These are phyloP conservation scores for Flaveria sonorensis DNA, from an alignment of 129 eudicot species.

Conservation along the genomic window DNA sequence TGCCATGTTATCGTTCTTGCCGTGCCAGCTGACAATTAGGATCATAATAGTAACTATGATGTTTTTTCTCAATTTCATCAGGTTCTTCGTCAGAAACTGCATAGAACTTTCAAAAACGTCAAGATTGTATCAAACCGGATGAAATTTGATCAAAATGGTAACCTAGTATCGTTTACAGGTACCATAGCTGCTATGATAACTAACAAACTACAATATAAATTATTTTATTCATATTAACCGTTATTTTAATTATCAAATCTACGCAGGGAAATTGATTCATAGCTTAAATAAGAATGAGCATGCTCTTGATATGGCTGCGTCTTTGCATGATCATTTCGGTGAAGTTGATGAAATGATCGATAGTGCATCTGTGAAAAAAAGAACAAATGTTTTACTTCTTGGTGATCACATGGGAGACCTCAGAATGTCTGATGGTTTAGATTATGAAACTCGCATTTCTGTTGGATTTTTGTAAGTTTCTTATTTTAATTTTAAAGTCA, in stretches of 20 bases:
- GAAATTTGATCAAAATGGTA: constrained; percentile 76
- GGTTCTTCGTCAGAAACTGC: constrained; percentile 85
- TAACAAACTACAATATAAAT: not conserved
- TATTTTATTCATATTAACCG: not conserved
- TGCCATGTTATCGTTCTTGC: not conserved
- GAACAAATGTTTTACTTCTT: constrained; percentile 84
- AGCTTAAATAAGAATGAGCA: constrained; percentile 89
- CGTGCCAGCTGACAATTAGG: constrained; percentile 14
- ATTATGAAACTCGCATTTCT: constrained; percentile 70
- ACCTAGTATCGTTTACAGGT: constrained; percentile 81
- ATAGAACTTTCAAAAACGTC: constrained; percentile 72
- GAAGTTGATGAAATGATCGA: constrained; percentile 51
- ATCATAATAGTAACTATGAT: not conserved
- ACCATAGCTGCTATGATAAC: constrained; percentile 4
- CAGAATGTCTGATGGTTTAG: constrained; percentile 91
- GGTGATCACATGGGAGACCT: constrained; percentile 95
- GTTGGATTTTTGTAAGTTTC: constrained; percentile 85
- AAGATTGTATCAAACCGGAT: constrained; percentile 82
- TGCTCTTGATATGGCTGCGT: constrained; percentile 94
- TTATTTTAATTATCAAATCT: not conserved
- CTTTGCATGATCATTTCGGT: constrained; percentile 68
- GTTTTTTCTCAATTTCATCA: constrained; percentile 30
- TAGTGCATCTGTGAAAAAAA: constrained; percentile 51
- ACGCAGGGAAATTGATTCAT: constrained; percentile 79
- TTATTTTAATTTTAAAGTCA: constrained; percentile 38